phyloP scores from a whole-genome alignment of 257 asterid genomes.

The Solanum medicagineum region DNA sequence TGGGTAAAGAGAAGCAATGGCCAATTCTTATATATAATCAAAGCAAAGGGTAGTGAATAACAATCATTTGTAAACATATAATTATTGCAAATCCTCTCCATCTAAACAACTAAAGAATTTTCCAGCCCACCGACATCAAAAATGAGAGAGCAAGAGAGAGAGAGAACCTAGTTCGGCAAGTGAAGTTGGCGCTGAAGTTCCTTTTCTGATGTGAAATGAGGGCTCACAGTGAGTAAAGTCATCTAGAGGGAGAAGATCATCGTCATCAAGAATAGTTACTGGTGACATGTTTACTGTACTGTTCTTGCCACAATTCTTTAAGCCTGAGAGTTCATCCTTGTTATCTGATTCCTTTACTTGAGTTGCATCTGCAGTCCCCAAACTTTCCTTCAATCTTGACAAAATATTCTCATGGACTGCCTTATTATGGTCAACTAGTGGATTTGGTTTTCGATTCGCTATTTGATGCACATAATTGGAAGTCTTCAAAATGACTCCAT shows the following conservation, averaged over 20 bases:
- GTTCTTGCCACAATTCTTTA: slow-evolving; percentile 5
- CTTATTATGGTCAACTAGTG: slow-evolving; percentile 3
- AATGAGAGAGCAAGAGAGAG: neutral
- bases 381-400: slow-evolving; percentile 12
- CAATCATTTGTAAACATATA: neutral
- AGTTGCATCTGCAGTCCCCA: slow-evolving; percentile 20
- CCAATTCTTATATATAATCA: neutral
- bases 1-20: neutral
- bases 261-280: slow-evolving; percentile 9
- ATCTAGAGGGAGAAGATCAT: slow-evolving; percentile 40
- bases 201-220: slow-evolving; percentile 25
- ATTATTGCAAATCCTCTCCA: neutral
- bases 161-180: neutral
- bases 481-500: neutral
- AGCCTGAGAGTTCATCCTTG: slow-evolving; percentile 18
- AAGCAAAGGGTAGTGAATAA: neutral
- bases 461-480: slow-evolving; percentile 11
- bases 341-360: slow-evolving; percentile 11
- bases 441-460: neutral
- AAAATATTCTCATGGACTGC: slow-evolving; percentile 4
- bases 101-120: neutral
- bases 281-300: slow-evolving; percentile 4
- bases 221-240: slow-evolving; percentile 15
- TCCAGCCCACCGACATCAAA: neutral
- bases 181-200: slow-evolving; percentile 4